Evolutionary conservation across 1,284 basidiomycete genomes (phyloP).

Genomic region (Rhodotorula sp.): DNA sequence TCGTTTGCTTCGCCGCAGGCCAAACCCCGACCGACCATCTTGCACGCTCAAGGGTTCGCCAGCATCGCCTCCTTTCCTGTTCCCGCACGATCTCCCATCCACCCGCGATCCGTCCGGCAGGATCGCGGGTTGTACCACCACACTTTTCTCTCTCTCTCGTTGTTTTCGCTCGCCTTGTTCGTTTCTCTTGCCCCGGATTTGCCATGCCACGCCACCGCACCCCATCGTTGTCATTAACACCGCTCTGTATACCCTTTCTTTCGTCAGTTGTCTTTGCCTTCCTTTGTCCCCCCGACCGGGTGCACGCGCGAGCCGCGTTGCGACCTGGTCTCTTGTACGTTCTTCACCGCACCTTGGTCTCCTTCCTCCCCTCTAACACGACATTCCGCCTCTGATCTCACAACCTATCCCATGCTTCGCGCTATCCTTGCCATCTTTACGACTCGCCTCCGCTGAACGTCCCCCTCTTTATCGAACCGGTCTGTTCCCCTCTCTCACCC

Average conservation of each 20-base stretch:
- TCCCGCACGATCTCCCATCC: no score
- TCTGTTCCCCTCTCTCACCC: not conserved
- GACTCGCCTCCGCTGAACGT: not conserved
- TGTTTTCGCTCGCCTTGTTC: not conserved
- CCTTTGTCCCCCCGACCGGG: no score
- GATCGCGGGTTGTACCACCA: not conserved
- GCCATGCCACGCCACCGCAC: not conserved
- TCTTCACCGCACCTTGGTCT: no score
- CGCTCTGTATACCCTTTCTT: not conserved
- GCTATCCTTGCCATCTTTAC: not conserved
- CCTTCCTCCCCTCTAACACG: no score
- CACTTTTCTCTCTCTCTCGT: no score
- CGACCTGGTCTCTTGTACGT: not conserved
- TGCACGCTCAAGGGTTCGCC: no score
- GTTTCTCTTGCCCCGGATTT: not conserved
- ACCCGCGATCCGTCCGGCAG: not conserved
- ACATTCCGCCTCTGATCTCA: not conserved
- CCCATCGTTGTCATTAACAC: not conserved
- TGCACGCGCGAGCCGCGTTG: not conserved
- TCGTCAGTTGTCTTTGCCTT: not conserved
- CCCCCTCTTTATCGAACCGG: not conserved
- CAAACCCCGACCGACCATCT: no score
- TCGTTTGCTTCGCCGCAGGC: no score
- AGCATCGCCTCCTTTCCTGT: not conserved
- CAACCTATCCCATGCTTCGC: not conserved